These are phyloP conservation scores for Wickerhamomyces sp. DNA, from an alignment of 1,139 yeast genomes.

Conservation along the genomic window DNA sequence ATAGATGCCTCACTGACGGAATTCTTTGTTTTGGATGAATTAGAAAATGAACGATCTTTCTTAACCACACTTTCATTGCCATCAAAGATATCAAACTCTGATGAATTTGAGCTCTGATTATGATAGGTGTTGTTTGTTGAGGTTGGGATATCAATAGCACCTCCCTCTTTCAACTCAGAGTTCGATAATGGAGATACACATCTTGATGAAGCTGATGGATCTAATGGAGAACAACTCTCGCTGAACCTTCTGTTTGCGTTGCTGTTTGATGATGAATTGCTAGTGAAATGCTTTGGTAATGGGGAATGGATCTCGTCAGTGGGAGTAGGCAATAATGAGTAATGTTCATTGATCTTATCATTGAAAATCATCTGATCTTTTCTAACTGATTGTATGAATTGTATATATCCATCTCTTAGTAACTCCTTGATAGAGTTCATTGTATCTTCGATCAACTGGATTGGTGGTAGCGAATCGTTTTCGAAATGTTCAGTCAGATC, in stretches of 20 bases:
- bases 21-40: slow-evolving; percentile 3
- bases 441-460: slow-evolving; percentile 14
- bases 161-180: neutral
- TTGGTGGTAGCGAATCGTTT: slow-evolving; percentile 10
- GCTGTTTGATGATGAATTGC: neutral
- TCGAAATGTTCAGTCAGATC: slow-evolving; percentile 9
- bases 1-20: slow-evolving; percentile 16
- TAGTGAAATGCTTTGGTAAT: neutral
- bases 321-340: slow-evolving; percentile 15
- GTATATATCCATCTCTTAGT: slow-evolving; percentile 20
- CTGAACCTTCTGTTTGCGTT: slow-evolving; percentile 8
- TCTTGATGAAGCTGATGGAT: slow-evolving; percentile 9
- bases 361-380: slow-evolving; percentile 2
- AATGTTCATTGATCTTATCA: slow-evolving; percentile 13
- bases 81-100: neutral
- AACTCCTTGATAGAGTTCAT: slow-evolving; percentile 19
- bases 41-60: neutral
- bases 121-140: neutral
- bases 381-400: slow-evolving; percentile 16
- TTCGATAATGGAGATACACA: slow-evolving; percentile 16
- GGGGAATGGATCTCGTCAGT: slow-evolving; percentile 7
- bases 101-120: neutral
- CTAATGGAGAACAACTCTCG: slow-evolving; percentile 19
- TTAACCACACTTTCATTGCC: neutral
- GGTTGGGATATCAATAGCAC: too few species aligned